These are phyloP conservation scores for Ricinus communis DNA, from an alignment of 345 rosid species.

Conservation along the genomic window DNA sequence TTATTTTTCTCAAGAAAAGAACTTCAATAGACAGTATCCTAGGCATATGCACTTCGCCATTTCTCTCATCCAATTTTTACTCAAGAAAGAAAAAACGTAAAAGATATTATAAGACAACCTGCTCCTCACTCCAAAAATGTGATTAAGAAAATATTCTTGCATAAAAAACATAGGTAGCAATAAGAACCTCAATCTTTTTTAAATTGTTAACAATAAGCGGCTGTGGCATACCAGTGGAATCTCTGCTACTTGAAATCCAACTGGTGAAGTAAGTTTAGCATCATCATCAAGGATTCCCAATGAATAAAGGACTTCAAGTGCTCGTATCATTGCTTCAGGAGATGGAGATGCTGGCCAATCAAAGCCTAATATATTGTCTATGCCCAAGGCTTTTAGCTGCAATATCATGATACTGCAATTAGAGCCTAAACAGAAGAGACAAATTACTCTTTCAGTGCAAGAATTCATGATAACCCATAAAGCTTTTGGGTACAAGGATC, in stretches of 20 bases:
- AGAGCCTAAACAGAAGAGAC: constrained; percentile 1
- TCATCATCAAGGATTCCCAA: constrained; percentile 90
- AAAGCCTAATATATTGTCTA: constrained; percentile 90
- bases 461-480: background rate
- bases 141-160: too few species aligned
- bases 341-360: constrained; percentile 97
- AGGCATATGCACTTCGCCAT: background rate
- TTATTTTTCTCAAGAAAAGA: background rate
- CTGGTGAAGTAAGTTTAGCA: constrained; percentile 95
- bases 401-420: constrained; percentile 17
- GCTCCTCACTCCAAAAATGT: background rate
- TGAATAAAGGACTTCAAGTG: constrained; percentile 92
- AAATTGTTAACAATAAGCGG: background rate
- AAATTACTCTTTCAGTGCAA: background rate
- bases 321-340: constrained; percentile 83
- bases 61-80: background rate
- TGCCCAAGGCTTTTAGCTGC: constrained; percentile 90
- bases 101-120: too few species aligned
- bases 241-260: constrained; percentile 97
- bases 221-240: constrained; percentile 69
- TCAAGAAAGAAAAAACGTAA: too few species aligned
- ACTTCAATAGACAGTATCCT: background rate
- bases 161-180: background rate
- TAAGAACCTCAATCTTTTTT: background rate
- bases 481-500: background rate